Evolutionary conservation across 768 basidiomycete genomes (phyloP).

Genomic region (Podaxis sp.): DNA sequence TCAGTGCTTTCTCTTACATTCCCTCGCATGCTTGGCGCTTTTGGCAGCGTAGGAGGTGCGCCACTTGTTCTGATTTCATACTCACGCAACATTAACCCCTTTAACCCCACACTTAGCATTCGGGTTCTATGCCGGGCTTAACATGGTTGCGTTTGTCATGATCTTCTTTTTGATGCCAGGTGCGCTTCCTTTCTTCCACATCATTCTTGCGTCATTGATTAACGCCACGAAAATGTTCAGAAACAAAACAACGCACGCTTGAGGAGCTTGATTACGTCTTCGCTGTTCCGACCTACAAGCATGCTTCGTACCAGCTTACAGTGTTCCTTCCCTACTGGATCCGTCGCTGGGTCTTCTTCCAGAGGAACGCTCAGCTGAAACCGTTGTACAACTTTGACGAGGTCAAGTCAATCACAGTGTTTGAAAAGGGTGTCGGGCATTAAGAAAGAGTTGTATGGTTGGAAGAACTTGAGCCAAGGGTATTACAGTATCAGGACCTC

Average conservation of each 20-base stretch:
- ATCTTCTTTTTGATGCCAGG: constrained; percentile 58
- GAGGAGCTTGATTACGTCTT: constrained; percentile 53
- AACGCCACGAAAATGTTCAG: constrained; percentile 22
- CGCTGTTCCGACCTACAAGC: constrained; percentile 47
- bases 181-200: constrained; percentile 22
- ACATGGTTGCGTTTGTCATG: constrained; percentile 50
- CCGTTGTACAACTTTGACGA: constrained; percentile 56
- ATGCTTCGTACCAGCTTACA: constrained; percentile 43
- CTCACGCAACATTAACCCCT: background rate
- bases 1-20: constrained; percentile 57
- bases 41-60: constrained; percentile 37
- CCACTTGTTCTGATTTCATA: background rate
- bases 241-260: constrained; percentile 54
- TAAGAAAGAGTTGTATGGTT: background rate
- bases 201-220: constrained; percentile 3
- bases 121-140: constrained; percentile 56
- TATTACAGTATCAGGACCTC: no score
- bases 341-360: constrained; percentile 44
- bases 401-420: constrained; percentile 31
- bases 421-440: constrained; percentile 12
- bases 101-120: constrained; percentile 36
- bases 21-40: constrained; percentile 52
- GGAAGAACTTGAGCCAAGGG: background rate
- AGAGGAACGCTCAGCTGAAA: constrained; percentile 34
- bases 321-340: constrained; percentile 52